Percentiles rank a stretch among this genome's conserved stretches.
These are phyloP conservation scores for Cercophora sp. DNA, from an alignment of 495 filamentous ascomycete species.

Conservation along the genomic window DNA sequence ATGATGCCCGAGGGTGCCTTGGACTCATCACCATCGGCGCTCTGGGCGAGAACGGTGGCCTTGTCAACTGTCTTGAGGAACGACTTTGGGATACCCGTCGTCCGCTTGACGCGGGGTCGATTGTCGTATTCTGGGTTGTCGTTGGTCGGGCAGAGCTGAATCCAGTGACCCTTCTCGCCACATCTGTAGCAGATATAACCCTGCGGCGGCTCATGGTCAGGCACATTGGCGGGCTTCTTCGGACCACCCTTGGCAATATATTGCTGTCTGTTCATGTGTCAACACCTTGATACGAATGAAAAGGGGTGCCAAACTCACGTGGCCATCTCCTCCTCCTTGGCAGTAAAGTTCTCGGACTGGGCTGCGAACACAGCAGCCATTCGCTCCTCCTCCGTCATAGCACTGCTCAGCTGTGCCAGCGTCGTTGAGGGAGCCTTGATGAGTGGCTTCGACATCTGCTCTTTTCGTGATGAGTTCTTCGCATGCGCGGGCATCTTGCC, in stretches of 20 bases:
- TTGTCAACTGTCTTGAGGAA: conserved; percentile 94
- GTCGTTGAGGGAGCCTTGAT: conserved; percentile 53
- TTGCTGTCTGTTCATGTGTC: conserved; percentile 45
- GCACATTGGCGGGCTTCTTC: conserved; percentile 70
- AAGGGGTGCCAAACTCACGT: conserved; percentile 59
- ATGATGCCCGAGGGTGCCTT: conserved; percentile 83
- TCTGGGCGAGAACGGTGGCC: conserved; percentile 66
- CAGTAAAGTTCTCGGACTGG: conserved; percentile 79
- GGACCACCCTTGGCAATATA: conserved; percentile 46
- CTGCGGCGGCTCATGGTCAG: conserved; percentile 83
- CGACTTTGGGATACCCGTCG: conserved; percentile 90
- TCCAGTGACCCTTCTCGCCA: conserved; percentile 98
- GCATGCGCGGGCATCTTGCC: conserved; percentile 94
- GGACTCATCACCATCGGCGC: conserved; percentile 67
- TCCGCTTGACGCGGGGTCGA: conserved; percentile 84
- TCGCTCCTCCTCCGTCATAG: conserved; percentile 84
- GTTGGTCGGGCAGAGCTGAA: conserved; percentile 94
- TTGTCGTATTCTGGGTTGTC: conserved; percentile 94
- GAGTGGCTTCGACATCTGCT: conserved; percentile 48
- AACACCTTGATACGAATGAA: conserved; percentile 21
- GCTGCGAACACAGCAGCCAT: conserved; percentile 85
- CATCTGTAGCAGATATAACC: conserved; percentile 98
- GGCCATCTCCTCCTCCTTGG: conserved; percentile 87
- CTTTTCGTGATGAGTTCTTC: conserved; percentile 72
- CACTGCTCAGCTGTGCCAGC: conserved; percentile 59